Evolutionary conservation across 2,329 filamentous ascomycete genomes (phyloP), one percentile per base, ranked within the genome.

Genomic region (Fusarium multiceps): DNA sequence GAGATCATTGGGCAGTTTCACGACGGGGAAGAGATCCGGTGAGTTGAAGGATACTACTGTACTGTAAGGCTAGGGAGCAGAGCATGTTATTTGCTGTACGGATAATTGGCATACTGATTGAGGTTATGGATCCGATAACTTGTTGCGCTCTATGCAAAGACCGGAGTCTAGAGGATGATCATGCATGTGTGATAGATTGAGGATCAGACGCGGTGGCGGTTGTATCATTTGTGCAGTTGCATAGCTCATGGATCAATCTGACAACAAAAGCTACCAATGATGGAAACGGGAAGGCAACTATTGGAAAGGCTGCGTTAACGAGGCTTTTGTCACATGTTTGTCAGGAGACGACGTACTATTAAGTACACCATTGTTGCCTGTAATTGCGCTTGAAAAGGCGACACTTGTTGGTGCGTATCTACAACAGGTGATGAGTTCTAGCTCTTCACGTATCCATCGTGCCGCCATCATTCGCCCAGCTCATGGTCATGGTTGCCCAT

Each of bases 401-500:
- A 21, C 25, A 42, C 7, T 23, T 20, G 30, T 42, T 59, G 13
- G 27, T 42, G 34, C 9, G n/a, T 21, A 50, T 51, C 27, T 50
- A 43, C 40, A 66, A 28, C 37, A 50, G 25, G 18, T 41, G 34
- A 45, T 12, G 13, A 6, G 27, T 20, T 25, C 40, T 51, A 14
- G 18, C 23, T 53, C 42, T 34, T 50, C n/a, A 59, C 21, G 28
- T 21, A 20, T 62, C 66, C 20, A 59, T 53, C 3, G 34, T 28
- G n/a, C 62, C 58, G 7, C 65, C 73, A 27, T 69, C 73, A 30
- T 69, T 72, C 14, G 80, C 76, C 83, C 83, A 85, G 1, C 78
- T 78, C 80, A 82, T 80, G 0, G 81, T 85, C 82, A 85, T 84
- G 5, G 83, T 82, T 14, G 82, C 79, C 83, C 84, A 86, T 11